Evolutionary conservation across 108 stramenopile species (phyloP), one percentile per base, ranked within the genome.

Genomic region (Nannochloropsis oceanica): DNA sequence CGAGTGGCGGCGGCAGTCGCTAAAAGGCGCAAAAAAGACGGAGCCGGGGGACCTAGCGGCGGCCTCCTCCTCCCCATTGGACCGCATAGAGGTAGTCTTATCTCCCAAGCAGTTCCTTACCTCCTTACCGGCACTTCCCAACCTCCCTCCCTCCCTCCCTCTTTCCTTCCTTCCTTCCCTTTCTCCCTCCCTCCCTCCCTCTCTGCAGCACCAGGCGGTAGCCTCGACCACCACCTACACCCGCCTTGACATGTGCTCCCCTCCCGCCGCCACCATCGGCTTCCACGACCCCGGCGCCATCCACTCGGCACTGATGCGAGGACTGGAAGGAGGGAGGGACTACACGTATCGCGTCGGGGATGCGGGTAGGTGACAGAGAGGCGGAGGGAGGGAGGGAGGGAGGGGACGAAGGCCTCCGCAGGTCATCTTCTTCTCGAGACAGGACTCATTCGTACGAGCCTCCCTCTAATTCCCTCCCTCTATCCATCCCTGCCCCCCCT

Each of bases 261-360:
- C 50, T 26, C 88, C 88, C 24, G 88, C 88, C 13, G 85, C 88
- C 27, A 79, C 73, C 13, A 42, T 44, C 12, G 88, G 88, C 26
- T 88, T 84, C 87, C 84, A 85, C 43, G 43, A 85, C 25, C 88
- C 88, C 44, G 88, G 88, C 10, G 79, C 79, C 13, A 25, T 85
- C 83, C 84, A 85, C 79, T 82, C 84, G 14, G 88, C 84, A 22
- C 79, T 85, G 22, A 42, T 88, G 42, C 10, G n/a, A 12, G 84
- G 79, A 12, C 84, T 88, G 44, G 18, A 25, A 43, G 81, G 84
- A 14, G 88, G 88, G 18, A 27, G 43, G 8, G 13, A 43, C 7
- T 88, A 88, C 79, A 81, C 82, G 84, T 86, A 82, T 44, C 50
- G 26, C 82, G 34, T 82, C 34, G 26, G 81, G 9, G 81, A 81